These are phyloP conservation scores for Fonsecaea erecta DNA, from an alignment of 2,329 filamentous ascomycete species.

Conservation along the genomic window DNA sequence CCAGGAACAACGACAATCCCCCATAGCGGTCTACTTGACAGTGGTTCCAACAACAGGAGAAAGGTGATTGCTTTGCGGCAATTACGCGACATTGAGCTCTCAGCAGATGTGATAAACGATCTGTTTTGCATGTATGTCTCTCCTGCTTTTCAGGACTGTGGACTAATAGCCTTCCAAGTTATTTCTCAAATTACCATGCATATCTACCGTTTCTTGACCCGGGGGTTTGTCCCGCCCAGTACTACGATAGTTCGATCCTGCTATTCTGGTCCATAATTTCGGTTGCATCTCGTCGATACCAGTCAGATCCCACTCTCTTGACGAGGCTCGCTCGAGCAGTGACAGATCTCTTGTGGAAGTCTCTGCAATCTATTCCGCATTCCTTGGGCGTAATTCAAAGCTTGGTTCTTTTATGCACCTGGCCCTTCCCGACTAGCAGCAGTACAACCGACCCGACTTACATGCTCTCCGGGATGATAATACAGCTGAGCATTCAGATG, in stretches of 20 bases:
- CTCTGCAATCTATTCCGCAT: constrained; percentile 62
- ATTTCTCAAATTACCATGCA: constrained; percentile 66
- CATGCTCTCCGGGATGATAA: constrained; percentile 67
- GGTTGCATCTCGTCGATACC: constrained; percentile 64
- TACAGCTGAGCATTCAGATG: constrained; percentile 68
- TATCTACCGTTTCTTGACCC: constrained; percentile 67
- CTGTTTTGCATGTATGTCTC: constrained; percentile 10
- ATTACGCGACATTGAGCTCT: constrained; percentile 7
- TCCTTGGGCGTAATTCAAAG: constrained; percentile 68
- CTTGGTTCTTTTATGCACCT: constrained; percentile 65
- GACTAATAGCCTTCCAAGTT: constrained; percentile 40
- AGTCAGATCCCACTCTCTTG: constrained; percentile 58
- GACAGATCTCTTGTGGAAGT: constrained; percentile 65
- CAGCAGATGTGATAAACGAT: constrained; percentile 14
- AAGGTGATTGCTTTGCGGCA: not conserved
- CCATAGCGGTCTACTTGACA: not conserved
- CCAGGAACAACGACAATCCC: constrained; percentile 10
- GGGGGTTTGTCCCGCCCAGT: constrained; percentile 58
- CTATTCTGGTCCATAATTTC: constrained; percentile 70
- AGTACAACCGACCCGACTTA: constrained; percentile 68
- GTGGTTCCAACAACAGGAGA: not conserved
- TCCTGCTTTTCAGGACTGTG: not conserved
- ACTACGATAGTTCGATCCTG: constrained; percentile 60
- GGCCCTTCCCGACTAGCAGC: constrained; percentile 66
- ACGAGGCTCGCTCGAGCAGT: constrained; percentile 57